phyloP scores from a whole-genome alignment of 169 alveolate species.

The Cryptosporidium ryanae region DNA sequence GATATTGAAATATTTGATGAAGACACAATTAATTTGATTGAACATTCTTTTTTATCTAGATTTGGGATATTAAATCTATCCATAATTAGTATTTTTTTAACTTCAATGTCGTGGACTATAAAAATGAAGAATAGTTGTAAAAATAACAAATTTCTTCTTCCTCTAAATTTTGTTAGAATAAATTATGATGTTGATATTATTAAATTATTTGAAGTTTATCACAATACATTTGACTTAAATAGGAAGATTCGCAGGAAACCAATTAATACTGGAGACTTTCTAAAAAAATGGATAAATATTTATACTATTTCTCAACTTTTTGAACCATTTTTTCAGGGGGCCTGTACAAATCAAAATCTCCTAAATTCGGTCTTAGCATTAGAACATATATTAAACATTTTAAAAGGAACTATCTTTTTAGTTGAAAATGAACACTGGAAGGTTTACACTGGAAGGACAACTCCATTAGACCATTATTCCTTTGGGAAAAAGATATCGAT shows the following conservation, averaged over 20 bases:
- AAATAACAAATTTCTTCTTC: not conserved
- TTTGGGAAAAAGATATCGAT: not conserved
- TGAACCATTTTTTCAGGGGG: conserved; percentile 4
- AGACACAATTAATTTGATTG: conserved; percentile 4
- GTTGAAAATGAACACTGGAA: not conserved
- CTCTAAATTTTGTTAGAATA: not conserved
- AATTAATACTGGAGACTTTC: not conserved
- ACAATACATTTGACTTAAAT: not conserved
- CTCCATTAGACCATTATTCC: not conserved
- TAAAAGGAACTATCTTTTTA: conserved; percentile 1
- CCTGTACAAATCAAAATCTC: not conserved
- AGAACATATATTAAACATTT: conserved; percentile 17
- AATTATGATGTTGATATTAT: not conserved
- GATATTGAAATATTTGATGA: not conserved
- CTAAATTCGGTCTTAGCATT: conserved; percentile 11
- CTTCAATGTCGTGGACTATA: conserved; percentile 16
- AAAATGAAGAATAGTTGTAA: not conserved
- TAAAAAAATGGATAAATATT: conserved; percentile 8
- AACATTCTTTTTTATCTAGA: conserved; percentile 5
- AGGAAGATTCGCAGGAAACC: not conserved
- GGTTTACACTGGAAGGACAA: not conserved
- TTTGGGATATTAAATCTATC: conserved; percentile 2
- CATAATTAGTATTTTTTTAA: conserved; percentile 11
- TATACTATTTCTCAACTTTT: not conserved
- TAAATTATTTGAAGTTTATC: conserved; percentile 5